Conservation (phyloP, 345 rosid species). For the Boechera retrofracta region DNA sequence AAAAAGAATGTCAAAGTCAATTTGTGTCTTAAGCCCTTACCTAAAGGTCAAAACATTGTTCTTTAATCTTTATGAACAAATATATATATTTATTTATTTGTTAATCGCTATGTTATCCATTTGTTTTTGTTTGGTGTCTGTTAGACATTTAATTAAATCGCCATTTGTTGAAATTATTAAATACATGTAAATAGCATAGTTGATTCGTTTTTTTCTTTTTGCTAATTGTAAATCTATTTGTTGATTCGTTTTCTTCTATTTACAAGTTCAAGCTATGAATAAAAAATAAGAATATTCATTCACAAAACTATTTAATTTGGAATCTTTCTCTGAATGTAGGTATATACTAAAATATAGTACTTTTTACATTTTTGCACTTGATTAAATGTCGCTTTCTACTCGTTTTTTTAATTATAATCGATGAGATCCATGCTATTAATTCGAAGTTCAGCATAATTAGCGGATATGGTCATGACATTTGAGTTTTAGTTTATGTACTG, state of each 20-base stretch:
- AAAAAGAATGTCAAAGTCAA: conserved; percentile 28
- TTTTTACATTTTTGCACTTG: not conserved
- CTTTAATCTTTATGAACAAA: not conserved
- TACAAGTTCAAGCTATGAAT: not conserved
- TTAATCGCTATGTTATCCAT: conserved; percentile 3
- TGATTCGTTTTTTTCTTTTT: not conserved
- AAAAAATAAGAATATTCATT: conserved; percentile 6
- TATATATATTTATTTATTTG: not conserved
- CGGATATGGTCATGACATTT: conserved; percentile 18
- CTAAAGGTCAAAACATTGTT: conserved; percentile 37
- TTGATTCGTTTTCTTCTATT: not conserved
- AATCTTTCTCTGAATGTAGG: conserved; percentile 39
- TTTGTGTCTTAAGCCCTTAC: conserved; percentile 36
- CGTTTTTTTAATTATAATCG: not conserved
- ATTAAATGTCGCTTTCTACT: conserved; percentile 30
- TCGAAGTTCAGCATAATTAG: conserved; percentile 11
- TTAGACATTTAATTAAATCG: not conserved
- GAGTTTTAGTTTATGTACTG: not conserved
- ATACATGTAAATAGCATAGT: not conserved
- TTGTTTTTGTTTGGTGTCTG: conserved; percentile 2
- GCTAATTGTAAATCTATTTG: too few relatives aligned
- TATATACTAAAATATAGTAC: conserved; percentile 31
- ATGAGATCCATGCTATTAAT: not conserved
- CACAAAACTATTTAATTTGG: conserved; percentile 32
- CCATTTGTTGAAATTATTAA: conserved; percentile 17